Percentiles rank a stretch among this genome's conserved stretches.
Evolutionary conservation across 2,329 filamentous ascomycete genomes (phyloP).

Genomic region (Botrytis aclada): DNA sequence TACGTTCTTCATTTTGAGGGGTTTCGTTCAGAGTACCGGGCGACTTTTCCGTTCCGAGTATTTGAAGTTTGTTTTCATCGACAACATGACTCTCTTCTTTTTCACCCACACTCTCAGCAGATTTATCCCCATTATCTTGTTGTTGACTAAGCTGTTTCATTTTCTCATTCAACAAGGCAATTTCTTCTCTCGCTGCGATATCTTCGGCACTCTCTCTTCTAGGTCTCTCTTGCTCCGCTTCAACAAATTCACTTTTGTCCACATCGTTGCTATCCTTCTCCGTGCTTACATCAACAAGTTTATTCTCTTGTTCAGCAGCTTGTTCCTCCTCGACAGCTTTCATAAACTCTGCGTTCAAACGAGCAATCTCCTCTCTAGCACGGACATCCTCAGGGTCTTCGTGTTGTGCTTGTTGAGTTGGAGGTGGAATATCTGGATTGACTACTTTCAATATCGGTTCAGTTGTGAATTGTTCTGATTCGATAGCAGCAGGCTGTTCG

Average conservation of each 20-base stretch:
- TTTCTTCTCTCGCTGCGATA: background rate
- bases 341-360: constrained; percentile 31
- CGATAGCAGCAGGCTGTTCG: background rate
- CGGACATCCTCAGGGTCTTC: constrained; percentile 31
- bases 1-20: background rate
- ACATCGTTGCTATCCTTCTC: background rate
- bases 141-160: background rate
- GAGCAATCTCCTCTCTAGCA: constrained; percentile 32
- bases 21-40: background rate
- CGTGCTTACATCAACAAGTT: background rate
- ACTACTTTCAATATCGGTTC: background rate
- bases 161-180: constrained; percentile 5
- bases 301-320: background rate
- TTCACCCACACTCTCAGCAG: background rate
- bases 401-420: background rate
- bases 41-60: background rate
- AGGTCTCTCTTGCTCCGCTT: background rate
- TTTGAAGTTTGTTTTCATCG: background rate
- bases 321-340: constrained; percentile 22
- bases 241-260: background rate
- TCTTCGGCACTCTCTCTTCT: constrained; percentile 1
- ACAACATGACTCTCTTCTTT: background rate
- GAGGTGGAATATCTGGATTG: background rate
- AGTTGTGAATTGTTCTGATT: background rate
- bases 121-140: background rate